Percentiles rank a stretch among this genome's conserved stretches.
Conservation (phyloP, 176 grass and related monocot species). For the Luzula sylvatica region DNA sequence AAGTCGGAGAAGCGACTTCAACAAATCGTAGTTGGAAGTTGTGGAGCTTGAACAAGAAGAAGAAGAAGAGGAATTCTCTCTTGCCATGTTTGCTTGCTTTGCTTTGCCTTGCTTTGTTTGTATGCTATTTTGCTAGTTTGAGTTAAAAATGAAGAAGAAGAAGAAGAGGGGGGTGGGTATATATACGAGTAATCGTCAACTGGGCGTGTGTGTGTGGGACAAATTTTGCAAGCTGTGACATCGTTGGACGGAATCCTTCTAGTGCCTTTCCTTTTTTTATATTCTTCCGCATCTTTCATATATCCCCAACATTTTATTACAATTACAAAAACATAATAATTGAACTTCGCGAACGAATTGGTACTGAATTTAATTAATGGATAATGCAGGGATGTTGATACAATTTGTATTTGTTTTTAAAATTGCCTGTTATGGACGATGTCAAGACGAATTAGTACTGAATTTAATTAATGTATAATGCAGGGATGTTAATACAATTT, state of each 20-base stretch:
- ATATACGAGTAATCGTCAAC: conserved; percentile 29
- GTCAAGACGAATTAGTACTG: no score
- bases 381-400: no score
- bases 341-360: no score
- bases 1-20: conserved; percentile 51
- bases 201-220: conserved; percentile 23
- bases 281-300: not conserved
- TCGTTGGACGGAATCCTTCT: conserved; percentile 28
- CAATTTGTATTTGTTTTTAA: no score
- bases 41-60: conserved; percentile 26
- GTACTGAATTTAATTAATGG: no score
- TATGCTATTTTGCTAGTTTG: not conserved
- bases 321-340: no score
- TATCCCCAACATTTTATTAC: not conserved
- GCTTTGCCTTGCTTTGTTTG: no score
- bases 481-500: no score
- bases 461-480: no score
- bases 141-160: not conserved
- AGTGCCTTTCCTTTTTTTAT: not conserved
- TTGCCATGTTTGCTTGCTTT: conserved; percentile 5
- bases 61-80: conserved; percentile 17
- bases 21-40: conserved; percentile 52
- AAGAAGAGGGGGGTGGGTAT: not conserved
- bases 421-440: no score
- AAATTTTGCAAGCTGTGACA: conserved; percentile 34